phyloP scores from a whole-genome alignment of 73 alveolate genomes.

The Symbiodinium natans region DNA sequence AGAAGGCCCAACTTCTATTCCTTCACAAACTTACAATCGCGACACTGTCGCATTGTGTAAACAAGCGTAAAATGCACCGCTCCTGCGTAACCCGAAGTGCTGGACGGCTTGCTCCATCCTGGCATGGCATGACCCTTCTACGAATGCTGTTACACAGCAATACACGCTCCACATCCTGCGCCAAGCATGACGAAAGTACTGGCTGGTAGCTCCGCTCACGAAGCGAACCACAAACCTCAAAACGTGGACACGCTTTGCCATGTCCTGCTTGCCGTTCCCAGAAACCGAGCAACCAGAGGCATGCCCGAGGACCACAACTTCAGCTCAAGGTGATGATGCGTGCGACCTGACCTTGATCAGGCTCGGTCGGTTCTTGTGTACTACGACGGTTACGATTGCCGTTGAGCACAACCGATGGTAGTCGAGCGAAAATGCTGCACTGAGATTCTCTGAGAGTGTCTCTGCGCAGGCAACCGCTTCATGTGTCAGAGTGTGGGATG shows the following conservation, averaged over 20 bases:
- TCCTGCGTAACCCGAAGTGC: background rate
- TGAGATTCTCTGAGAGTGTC: too few relatives aligned
- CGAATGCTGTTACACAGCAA: too few relatives aligned
- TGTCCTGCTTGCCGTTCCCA: too few relatives aligned
- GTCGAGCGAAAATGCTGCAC: too few relatives aligned
- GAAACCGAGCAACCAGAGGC: background rate
- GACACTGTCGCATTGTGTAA: too few relatives aligned
- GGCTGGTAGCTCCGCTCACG: background rate
- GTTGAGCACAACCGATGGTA: too few relatives aligned
- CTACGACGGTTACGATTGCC: too few relatives aligned
- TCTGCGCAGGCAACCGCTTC: too few relatives aligned
- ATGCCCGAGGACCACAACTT: background rate
- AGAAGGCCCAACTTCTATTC: background rate
- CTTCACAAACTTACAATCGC: background rate
- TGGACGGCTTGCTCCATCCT: background rate
- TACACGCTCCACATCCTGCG: background rate
- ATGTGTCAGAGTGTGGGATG: too few relatives aligned
- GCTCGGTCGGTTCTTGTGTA: too few relatives aligned
- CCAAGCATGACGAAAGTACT: background rate
- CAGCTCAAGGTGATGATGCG: background rate
- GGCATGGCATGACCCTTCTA: background rate
- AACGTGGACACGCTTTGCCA: too few relatives aligned
- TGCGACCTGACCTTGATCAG: background rate
- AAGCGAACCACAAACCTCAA: background rate
- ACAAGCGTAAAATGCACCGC: background rate